Evolutionary conservation across 441 rosid genomes (phyloP), one percentile per base, ranked within the genome.

Genomic region (Jatropha multifida): DNA sequence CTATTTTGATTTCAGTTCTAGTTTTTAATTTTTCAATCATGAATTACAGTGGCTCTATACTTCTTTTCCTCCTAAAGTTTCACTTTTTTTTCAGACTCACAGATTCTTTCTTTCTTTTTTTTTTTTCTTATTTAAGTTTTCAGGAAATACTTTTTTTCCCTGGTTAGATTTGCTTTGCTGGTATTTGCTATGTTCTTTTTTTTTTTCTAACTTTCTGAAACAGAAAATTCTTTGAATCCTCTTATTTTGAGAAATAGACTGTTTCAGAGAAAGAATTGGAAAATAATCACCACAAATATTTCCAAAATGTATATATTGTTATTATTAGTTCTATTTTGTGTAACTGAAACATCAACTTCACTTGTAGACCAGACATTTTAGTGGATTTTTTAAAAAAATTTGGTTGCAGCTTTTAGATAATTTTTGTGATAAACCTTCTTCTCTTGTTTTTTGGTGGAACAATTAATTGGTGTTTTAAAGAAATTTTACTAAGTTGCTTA

Each of bases 321-420:
- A 10, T 12, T 49, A 10, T 13, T 12, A 10, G 11, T 18, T 6
- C 10, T n/a, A 2, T 55, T 55, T 18, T 17, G 18, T 51, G 8
- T 5, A 32, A 70, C 37, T 32, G 32, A 56, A n/a, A 7, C 23
- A 42, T 59, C 18, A 15, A 26, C 42, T 60, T 61, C 26, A 61
- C 26, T 72, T 72, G 15, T 72, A 23, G 41, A 44, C 67, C 74
- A 42, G 67, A 23, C 10, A 18, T 59, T 60, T 23, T 4, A 23
- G 26, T 59, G 51, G 23, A 2, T 44, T 69, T 46, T 38, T 49
- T 1, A 32, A 32, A 32, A 32, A 32, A 32, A 32, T 32, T 62
- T 69, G 15, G 27, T 42, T 11, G 51, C 26, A 12, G 52, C 40
- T 32, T 73, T 10, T 14, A 27, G 58, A 48, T 26, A 32, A 49